Percentiles rank a stretch among this genome's conserved stretches.
These are phyloP conservation scores for Heterobasidion parviporum DNA, from an alignment of 1,284 basidiomycete genomes.

Conservation along the genomic window DNA sequence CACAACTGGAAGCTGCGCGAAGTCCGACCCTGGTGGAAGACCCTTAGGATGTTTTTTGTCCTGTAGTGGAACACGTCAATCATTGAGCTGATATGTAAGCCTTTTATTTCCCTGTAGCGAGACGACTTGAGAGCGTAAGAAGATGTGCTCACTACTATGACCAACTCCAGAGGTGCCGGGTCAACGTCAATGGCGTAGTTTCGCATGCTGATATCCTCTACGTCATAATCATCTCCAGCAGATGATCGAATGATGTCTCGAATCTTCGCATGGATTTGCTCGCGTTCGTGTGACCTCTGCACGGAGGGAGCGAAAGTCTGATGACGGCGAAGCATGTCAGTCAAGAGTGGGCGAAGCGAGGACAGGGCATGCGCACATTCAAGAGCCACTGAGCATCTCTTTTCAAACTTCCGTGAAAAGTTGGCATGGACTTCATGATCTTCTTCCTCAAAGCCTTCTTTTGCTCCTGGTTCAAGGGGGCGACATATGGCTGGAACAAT, in stretches of 20 bases:
- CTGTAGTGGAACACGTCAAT: background rate
- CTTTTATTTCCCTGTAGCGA: background rate
- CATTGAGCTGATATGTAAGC: background rate
- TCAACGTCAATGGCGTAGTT: constrained; percentile 10
- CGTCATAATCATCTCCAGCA: constrained; percentile 3
- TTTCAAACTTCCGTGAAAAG: background rate
- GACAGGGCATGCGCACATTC: background rate
- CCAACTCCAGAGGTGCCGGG: constrained; percentile 7
- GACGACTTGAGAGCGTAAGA: too few relatives aligned
- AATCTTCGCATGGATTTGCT: background rate
- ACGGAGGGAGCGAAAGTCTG: background rate
- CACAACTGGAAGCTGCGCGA: constrained; percentile 2
- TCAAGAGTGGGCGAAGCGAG: background rate
- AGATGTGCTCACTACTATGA: constrained; percentile 6
- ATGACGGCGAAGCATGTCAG: background rate
- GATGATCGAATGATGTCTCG: background rate
- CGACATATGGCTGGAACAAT: background rate
- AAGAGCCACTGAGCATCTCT: background rate
- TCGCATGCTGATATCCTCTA: constrained; percentile 8
- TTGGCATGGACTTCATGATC: background rate
- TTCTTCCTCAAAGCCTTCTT: background rate
- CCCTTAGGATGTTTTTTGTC: constrained; percentile 4
- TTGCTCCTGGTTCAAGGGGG: background rate
- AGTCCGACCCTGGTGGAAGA: background rate
- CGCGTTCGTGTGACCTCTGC: background rate